phyloP scores from a whole-genome alignment of 108 stramenopile genomes.

The Fragilaria crotonensis region DNA sequence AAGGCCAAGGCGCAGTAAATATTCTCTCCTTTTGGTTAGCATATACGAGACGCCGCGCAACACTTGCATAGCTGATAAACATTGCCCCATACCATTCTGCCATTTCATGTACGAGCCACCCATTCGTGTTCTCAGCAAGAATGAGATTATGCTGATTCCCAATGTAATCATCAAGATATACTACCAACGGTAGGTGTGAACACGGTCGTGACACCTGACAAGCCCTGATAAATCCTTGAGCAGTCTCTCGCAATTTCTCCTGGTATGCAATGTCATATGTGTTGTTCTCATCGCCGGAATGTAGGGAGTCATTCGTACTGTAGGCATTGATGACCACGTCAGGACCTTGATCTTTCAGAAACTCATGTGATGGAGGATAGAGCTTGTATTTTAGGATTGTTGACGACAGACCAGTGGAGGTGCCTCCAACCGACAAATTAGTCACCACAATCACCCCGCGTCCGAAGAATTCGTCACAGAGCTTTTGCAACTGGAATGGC shows the following conservation, averaged over 20 bases:
- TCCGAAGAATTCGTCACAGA: not conserved
- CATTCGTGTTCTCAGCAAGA: conserved; percentile 28
- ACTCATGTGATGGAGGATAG: conserved; percentile 10
- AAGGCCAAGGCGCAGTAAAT: conserved; percentile 27
- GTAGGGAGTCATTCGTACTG: conserved; percentile 48
- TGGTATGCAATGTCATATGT: conserved; percentile 25
- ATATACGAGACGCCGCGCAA: conserved; percentile 34
- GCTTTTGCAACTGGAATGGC: conserved; percentile 21
- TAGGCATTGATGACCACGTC: conserved; percentile 67
- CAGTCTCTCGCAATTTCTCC: conserved; percentile 16
- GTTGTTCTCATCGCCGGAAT: not conserved
- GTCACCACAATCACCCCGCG: conserved; percentile 12
- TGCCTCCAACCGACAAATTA: conserved; percentile 52
- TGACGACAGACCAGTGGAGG: conserved; percentile 30
- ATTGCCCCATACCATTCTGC: conserved; percentile 36
- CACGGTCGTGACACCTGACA: conserved; percentile 11
- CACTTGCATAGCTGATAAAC: conserved; percentile 39
- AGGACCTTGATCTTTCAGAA: conserved; percentile 31
- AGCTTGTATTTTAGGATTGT: conserved; percentile 36
- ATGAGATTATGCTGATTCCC: conserved; percentile 62
- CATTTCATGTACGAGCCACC: conserved; percentile 31
- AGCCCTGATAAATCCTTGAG: conserved; percentile 30
- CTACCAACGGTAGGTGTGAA: conserved; percentile 33
- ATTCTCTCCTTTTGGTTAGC: conserved; percentile 45
- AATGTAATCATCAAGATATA: conserved; percentile 62